These are phyloP conservation scores for Schizothecium vesticola DNA, from an alignment of 495 filamentous ascomycete species.

Conservation along the genomic window DNA sequence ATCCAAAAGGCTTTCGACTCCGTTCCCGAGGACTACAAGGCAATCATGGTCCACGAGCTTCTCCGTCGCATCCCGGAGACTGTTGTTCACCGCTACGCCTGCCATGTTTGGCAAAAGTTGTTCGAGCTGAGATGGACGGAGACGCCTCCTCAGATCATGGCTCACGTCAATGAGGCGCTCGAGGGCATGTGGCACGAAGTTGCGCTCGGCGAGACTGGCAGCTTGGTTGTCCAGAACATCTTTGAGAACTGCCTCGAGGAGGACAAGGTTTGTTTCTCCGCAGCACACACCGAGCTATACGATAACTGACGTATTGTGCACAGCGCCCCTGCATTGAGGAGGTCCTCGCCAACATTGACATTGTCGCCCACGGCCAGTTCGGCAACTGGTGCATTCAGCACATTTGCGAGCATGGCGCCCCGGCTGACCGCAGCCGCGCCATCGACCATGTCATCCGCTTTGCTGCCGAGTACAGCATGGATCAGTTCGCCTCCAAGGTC, in stretches of 20 bases:
- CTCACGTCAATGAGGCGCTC: constrained; percentile 92
- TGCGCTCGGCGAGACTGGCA: constrained; percentile 92
- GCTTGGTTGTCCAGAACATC: constrained; percentile 97
- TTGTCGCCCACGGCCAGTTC: constrained; percentile 96
- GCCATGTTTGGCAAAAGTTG: constrained; percentile 99
- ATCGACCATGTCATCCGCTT: constrained; percentile 92
- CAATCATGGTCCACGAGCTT: constrained; percentile 95
- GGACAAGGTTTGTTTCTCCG: constrained; percentile 69
- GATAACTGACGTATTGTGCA: constrained; percentile 30
- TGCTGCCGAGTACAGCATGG: constrained; percentile 95
- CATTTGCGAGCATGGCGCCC: constrained; percentile 94
- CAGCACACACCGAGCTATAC: background rate
- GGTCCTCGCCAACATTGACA: constrained; percentile 86
- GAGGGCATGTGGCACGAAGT: constrained; percentile 99
- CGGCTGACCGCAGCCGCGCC: constrained; percentile 84
- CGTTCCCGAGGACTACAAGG: constrained; percentile 95
- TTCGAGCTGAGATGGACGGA: constrained; percentile 95
- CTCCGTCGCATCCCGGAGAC: constrained; percentile 95
- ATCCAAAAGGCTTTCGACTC: constrained; percentile 98
- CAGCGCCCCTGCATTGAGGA: constrained; percentile 96
- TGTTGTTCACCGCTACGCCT: constrained; percentile 96
- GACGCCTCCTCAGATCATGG: constrained; percentile 96
- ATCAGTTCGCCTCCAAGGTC: constrained; percentile 98
- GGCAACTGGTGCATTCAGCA: constrained; percentile 99
- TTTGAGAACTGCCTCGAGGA: constrained; percentile 99